Base-by-base conservation (phyloP, 768 basidiomycete genomes). In the Phylloporus rhodoxanthus region DNA sequence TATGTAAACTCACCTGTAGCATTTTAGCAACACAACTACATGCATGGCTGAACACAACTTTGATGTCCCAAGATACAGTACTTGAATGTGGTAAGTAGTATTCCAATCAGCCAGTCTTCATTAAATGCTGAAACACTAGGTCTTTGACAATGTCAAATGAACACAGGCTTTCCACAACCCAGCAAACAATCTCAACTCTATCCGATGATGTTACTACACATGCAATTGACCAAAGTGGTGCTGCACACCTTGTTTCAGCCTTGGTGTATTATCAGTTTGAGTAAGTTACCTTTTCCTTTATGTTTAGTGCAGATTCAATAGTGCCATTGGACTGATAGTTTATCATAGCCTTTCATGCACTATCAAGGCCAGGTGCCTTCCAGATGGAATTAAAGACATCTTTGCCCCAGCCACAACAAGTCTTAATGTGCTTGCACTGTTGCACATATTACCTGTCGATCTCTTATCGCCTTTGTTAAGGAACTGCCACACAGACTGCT, bases 1-100 rank as follows among this genome's bases (percentile, higher is more conserved):
- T 5, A 23, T 23, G 5, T 60, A 8, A 7, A 43, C 11, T 13
- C 11, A 68, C 63, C 55, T 60, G 52, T n/a, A 69, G 48, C 56
- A 69, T 53, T n/a, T 63, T 60, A 6, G 58, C 57, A 23, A 76
- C 54, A 1, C 53, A 36, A 13, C 57, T 20, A 0, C 53, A 32
- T 9, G 50, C 51, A 8, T 42, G 20, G 3, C 20, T 47, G 50
- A 71, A 75, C 0, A 70, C 59, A 1, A 53, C 17, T 8, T 8
- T 57, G 0, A 71, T 46, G 43, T 74, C 69, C 1, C 58, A 52
- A 0, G 64, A 63, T 1, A 76, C 64, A 0, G 69, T 74, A 0
- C 47, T 30, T 2, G 58, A 54, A 11, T 34, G 3, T 1, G 29
- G 37, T 44, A 50, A 8, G 43, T n/a, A n/a, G n/a, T n/a, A n/a